Evolutionary conservation across 169 alveolate genomes (phyloP).

Genomic region (Plasmodium reichenowi): DNA sequence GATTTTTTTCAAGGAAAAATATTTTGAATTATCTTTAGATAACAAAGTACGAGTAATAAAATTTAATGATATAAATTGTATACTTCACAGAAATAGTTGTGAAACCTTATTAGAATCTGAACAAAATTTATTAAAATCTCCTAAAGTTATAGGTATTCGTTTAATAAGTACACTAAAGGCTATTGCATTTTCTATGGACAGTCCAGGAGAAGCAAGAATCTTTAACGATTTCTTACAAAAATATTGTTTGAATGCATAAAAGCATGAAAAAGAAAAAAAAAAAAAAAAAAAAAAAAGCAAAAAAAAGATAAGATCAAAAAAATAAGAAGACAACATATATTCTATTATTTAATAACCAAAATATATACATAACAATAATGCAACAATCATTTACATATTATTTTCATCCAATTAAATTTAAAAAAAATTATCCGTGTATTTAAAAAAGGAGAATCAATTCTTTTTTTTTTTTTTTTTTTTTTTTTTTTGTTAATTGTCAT

Average conservation of each 20-base stretch:
- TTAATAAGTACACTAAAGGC: conserved; percentile 73
- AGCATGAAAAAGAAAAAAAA: neutral
- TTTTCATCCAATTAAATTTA: too few relatives aligned
- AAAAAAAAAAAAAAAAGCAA: neutral
- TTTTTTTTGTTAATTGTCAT: too few relatives aligned
- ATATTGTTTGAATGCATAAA: conserved; percentile 34
- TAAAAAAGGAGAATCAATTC: too few relatives aligned
- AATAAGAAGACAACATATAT: neutral
- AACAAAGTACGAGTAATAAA: conserved; percentile 73
- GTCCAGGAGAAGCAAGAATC: conserved; percentile 72
- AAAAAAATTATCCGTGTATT: too few relatives aligned
- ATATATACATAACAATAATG: too few relatives aligned
- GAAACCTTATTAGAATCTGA: conserved; percentile 70
- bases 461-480: too few relatives aligned
- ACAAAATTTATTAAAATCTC: conserved; percentile 61
- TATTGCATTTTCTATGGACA: conserved; percentile 73
- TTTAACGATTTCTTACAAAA: conserved; percentile 61
- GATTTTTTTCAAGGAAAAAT: conserved; percentile 42
- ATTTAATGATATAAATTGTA: conserved; percentile 71
- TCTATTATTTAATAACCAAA: neutral
- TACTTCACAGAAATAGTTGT: conserved; percentile 70
- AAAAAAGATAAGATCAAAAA: neutral
- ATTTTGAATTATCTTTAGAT: conserved; percentile 65
- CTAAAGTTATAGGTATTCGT: conserved; percentile 71
- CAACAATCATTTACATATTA: too few relatives aligned